Conservation (phyloP, 768 basidiomycete species). For the Mycena venus region DNA sequence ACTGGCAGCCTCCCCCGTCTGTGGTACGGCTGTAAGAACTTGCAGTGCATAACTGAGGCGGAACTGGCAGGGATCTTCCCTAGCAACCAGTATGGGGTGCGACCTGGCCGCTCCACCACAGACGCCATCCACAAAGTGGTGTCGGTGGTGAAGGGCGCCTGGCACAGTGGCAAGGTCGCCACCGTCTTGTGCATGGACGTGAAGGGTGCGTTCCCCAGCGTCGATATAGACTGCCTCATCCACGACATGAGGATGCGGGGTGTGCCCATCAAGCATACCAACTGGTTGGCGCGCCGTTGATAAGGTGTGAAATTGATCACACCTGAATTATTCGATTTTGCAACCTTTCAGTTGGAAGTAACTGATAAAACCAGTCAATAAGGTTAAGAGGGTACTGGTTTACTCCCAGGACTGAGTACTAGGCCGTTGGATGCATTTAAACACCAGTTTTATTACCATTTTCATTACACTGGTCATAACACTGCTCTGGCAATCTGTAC, state of each 20-base stretch:
- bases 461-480: no score
- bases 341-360: no score
- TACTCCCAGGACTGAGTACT: no score
- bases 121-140: conserved; percentile 50
- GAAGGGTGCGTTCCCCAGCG: conserved; percentile 58
- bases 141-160: conserved; percentile 50
- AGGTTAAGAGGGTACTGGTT: no score
- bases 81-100: conserved; percentile 51
- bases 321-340: no score
- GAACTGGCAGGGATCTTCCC: conserved; percentile 51
- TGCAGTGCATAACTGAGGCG: conserved; percentile 32
- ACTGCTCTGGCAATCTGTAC: no score
- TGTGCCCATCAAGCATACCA: conserved; percentile 35
- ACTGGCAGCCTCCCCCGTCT: conserved; percentile 40
- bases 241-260: conserved; percentile 48
- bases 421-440: no score
- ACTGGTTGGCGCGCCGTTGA: not conserved
- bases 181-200: conserved; percentile 56
- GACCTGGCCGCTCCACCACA: conserved; percentile 52
- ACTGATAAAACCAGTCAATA: no score
- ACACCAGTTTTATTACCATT: no score
- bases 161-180: conserved; percentile 48
- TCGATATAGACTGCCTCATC: conserved; percentile 42
- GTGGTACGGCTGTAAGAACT: conserved; percentile 18
- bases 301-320: no score